phyloP scores from a whole-genome alignment of 495 filamentous ascomycete species.

The Xylaria palmicola region DNA sequence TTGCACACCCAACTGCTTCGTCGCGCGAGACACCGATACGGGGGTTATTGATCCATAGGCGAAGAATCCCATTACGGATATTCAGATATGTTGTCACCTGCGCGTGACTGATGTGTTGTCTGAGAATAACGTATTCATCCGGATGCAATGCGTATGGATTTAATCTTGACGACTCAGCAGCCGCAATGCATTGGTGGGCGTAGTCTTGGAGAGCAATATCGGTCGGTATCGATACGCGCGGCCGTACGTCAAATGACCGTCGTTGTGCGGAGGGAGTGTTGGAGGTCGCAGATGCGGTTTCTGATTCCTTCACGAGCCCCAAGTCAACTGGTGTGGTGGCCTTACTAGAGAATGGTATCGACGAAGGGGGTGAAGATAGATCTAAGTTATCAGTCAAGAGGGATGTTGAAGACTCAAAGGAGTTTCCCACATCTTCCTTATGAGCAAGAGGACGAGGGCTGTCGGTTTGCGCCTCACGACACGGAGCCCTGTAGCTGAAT shows the following conservation, averaged over 20 bases:
- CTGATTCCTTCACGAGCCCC: slow-evolving; percentile 37
- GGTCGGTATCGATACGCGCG: slow-evolving; percentile 78
- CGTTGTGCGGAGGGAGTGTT: slow-evolving; percentile 20
- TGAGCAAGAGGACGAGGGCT: slow-evolving; percentile 14
- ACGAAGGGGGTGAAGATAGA: slow-evolving; percentile 42
- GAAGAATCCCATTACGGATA: slow-evolving; percentile 91
- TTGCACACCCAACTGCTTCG: slow-evolving; percentile 90
- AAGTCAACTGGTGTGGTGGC: slow-evolving; percentile 54
- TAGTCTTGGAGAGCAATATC: slow-evolving; percentile 70
- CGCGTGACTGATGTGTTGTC: slow-evolving; percentile 75
- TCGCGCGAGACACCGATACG: slow-evolving; percentile 81
- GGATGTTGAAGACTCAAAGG: slow-evolving; percentile 32
- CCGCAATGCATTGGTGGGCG: slow-evolving; percentile 81
- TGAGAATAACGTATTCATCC: slow-evolving; percentile 79
- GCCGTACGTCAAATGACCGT: slow-evolving; percentile 56
- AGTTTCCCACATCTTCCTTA: slow-evolving; percentile 19
- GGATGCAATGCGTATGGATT: slow-evolving; percentile 85
- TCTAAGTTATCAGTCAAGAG: slow-evolving; percentile 41
- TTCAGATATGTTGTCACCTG: slow-evolving; percentile 97
- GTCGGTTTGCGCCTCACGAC: slow-evolving; percentile 13
- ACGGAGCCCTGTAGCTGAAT: slow-evolving; percentile 18
- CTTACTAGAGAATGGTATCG: slow-evolving; percentile 49
- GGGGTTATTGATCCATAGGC: slow-evolving; percentile 88
- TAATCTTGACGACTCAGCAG: slow-evolving; percentile 84
- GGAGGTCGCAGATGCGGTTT: background rate